These are phyloP conservation scores for Suillus hirtellus DNA, from an alignment of 768 basidiomycete species.

Conservation along the genomic window DNA sequence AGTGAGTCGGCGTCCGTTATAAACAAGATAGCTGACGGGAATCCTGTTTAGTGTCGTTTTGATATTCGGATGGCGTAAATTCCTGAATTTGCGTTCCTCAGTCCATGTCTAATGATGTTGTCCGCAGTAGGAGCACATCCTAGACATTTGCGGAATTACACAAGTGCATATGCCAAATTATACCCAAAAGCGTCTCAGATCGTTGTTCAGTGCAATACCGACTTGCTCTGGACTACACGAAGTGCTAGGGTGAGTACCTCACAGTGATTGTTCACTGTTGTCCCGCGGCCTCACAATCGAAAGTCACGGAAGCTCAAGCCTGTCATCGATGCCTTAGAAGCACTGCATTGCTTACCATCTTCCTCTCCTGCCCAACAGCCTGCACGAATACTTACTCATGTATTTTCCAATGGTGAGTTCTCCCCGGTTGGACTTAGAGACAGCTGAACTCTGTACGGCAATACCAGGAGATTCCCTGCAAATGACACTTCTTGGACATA, in stretches of 20 bases:
- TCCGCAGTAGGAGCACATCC: slow-evolving; percentile 25
- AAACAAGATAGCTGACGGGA: background rate
- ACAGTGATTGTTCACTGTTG: background rate
- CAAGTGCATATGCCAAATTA: slow-evolving; percentile 24
- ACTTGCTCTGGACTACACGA: slow-evolving; percentile 20
- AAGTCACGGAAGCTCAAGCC: slow-evolving; percentile 23
- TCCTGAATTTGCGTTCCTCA: background rate
- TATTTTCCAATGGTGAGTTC: slow-evolving; percentile 30
- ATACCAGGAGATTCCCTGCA: slow-evolving; percentile 25
- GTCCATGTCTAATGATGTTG: background rate
- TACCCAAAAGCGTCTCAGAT: slow-evolving; percentile 31
- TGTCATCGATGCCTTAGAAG: slow-evolving; percentile 25
- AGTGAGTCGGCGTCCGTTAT: slow-evolving; percentile 18
- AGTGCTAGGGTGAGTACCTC: slow-evolving; percentile 17
- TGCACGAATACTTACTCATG: slow-evolving; percentile 28
- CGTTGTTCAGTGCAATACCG: slow-evolving; percentile 23
- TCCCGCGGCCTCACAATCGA: slow-evolving; percentile 6
- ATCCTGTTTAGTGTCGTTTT: slow-evolving; percentile 26
- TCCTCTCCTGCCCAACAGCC: background rate
- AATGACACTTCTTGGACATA: slow-evolving; percentile 19
- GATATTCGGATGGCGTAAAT: slow-evolving; percentile 31
- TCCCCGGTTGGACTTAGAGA: background rate
- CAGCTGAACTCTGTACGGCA: background rate
- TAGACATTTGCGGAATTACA: slow-evolving; percentile 29
- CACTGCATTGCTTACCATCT: slow-evolving; percentile 23